phyloP scores from a whole-genome alignment of 108 stramenopile species.

The Cyclotella baltica region DNA sequence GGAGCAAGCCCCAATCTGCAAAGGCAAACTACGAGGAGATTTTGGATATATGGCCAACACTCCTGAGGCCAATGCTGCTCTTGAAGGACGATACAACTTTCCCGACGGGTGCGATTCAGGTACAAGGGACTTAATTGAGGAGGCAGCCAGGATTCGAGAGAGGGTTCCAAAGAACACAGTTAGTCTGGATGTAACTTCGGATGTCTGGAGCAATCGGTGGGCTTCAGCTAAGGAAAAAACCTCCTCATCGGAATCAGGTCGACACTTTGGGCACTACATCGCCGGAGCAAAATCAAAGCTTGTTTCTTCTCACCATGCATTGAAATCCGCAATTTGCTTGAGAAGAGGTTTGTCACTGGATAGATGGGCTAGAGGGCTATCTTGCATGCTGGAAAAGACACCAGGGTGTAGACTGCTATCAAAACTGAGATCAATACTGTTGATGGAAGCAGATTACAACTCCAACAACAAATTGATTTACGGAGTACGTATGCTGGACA shows the following conservation, averaged over 20 bases:
- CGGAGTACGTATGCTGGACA: constrained; percentile 21
- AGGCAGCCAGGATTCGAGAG: not conserved
- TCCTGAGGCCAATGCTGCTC: not conserved
- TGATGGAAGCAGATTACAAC: constrained; percentile 39
- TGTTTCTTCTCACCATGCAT: constrained; percentile 8
- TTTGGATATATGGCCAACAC: too few species aligned
- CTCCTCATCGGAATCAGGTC: constrained; percentile 21
- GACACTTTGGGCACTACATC: constrained; percentile 16
- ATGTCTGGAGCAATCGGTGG: not conserved
- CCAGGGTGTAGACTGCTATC: not conserved
- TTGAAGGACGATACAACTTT: constrained; percentile 3
- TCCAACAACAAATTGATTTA: constrained; percentile 5
- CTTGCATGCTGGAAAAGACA: constrained; percentile 21
- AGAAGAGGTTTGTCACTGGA: not conserved
- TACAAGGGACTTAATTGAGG: not conserved
- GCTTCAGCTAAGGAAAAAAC: not conserved
- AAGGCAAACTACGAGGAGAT: too few species aligned
- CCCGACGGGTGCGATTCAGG: not conserved
- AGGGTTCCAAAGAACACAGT: not conserved
- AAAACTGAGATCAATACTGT: constrained; percentile 23
- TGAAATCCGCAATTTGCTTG: constrained; percentile 14
- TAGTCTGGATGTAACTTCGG: not conserved
- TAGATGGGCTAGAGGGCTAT: constrained; percentile 4
- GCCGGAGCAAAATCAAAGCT: not conserved
- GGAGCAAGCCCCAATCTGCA: too few species aligned